phyloP scores from a whole-genome alignment of 2,329 filamentous ascomycete genomes.

The Penicillium psychrosexuale region DNA sequence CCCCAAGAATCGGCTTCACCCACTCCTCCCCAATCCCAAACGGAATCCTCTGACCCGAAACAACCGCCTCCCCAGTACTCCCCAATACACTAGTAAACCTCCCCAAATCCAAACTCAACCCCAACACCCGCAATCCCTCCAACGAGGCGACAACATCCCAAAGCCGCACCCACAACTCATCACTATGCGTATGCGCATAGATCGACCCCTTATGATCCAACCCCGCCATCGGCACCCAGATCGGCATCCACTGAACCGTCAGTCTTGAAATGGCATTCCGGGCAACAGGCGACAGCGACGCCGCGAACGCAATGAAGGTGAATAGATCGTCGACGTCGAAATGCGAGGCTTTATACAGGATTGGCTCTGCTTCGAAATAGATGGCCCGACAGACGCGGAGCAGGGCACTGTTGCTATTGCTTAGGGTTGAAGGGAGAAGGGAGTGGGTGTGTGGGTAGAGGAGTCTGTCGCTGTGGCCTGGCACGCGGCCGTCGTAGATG shows the following conservation, averaged over 20 bases:
- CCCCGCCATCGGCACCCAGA: conserved; percentile 36
- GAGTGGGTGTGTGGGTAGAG: conserved; percentile 38
- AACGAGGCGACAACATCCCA: conserved; percentile 27
- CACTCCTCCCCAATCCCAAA: conserved; percentile 29
- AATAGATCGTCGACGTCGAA: conserved; percentile 40
- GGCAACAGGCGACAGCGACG: conserved; percentile 18
- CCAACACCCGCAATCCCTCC: conserved; percentile 18
- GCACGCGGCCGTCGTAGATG: conserved; percentile 16
- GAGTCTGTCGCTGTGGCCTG: conserved; percentile 20
- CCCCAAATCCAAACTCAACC: conserved; percentile 32
- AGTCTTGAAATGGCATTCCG: conserved; percentile 23
- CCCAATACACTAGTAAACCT: conserved; percentile 24
- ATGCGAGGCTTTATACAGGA: conserved; percentile 28
- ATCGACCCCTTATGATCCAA: conserved; percentile 31
- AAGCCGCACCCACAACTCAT: conserved; percentile 32
- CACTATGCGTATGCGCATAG: conserved; percentile 38
- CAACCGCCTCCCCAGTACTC: conserved; percentile 12
- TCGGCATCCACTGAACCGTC: conserved; percentile 34
- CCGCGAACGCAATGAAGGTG: conserved; percentile 36
- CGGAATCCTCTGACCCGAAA: conserved; percentile 24
- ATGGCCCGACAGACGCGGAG: conserved; percentile 36
- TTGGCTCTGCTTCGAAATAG: conserved; percentile 32
- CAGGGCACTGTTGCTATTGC: conserved; percentile 24
- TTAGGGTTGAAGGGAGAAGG: conserved; percentile 24
- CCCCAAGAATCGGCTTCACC: conserved; percentile 29